These are phyloP conservation scores for Cryphonectria parasitica DNA, from an alignment of 2,329 filamentous ascomycete species.

Conservation along the genomic window DNA sequence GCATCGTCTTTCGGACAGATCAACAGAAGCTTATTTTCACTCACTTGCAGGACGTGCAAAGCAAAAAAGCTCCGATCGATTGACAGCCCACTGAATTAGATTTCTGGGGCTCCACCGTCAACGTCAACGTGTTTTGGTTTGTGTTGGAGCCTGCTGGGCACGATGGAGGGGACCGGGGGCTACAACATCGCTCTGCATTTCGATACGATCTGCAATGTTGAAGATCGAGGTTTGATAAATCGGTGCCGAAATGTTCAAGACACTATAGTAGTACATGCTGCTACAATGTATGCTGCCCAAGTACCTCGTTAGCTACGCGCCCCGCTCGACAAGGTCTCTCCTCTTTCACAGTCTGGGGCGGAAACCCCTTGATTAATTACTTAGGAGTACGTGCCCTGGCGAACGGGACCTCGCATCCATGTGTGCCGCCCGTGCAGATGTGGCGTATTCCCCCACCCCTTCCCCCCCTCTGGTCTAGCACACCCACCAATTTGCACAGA, in stretches of 20 bases:
- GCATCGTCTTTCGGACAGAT: neutral
- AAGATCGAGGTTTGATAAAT: neutral
- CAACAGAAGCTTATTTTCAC: neutral
- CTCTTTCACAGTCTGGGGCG: neutral
- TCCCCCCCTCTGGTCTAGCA: neutral
- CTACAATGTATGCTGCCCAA: neutral
- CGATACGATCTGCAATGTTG: neutral
- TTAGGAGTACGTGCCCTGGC: neutral
- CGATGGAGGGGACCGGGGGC: neutral
- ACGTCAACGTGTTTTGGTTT: neutral
- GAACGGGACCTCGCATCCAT: neutral
- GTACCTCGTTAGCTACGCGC: neutral
- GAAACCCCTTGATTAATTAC: neutral
- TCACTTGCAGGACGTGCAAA: no score
- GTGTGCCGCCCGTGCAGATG: neutral
- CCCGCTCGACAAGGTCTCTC: neutral
- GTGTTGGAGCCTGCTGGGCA: neutral
- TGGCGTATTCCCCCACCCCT: neutral
- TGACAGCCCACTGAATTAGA: neutral
- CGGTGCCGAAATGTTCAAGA: neutral
- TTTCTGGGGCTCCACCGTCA: neutral
- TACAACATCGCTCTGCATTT: neutral
- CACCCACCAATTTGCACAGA: neutral
- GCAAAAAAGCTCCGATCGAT: neutral
- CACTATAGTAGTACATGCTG: neutral